Conservation (phyloP, 371 early-diverging fungal species). For the Mucor irregularis region DNA sequence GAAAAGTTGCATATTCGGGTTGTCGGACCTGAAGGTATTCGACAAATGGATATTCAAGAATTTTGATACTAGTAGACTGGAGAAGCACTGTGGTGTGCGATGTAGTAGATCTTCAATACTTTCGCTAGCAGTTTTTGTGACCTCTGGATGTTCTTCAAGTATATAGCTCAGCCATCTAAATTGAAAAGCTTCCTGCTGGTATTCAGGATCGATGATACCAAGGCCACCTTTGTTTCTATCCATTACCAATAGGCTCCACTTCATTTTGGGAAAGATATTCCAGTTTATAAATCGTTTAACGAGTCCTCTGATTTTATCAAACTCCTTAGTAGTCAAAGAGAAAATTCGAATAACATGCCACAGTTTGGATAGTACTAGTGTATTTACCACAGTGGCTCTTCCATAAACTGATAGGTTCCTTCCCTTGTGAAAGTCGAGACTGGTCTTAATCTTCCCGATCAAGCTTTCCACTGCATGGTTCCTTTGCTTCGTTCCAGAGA, state of each 20-base stretch:
- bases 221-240: slow-evolving; percentile 6
- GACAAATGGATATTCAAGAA: no score
- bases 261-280: slow-evolving; percentile 9
- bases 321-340: neutral
- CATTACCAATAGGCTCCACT: neutral
- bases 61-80: no score
- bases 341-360: slow-evolving; percentile 16
- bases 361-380: slow-evolving; percentile 9
- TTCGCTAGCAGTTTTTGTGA: no score
- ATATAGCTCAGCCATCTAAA: neutral
- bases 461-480: neutral
- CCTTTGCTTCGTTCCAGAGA: neutral
- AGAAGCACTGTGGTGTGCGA: no score
- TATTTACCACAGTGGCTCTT: slow-evolving; percentile 15
- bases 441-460: neutral
- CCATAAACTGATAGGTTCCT: slow-evolving; percentile 13
- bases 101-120: no score
- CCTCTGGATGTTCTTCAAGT: no score
- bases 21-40: no score
- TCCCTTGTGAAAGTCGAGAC: neutral
- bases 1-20: no score
- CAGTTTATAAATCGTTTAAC: slow-evolving; percentile 15
- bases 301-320: no score
- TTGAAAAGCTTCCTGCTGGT: neutral
- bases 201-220: slow-evolving; percentile 5